A percentile compares a stretch with the other conserved stretches of the same genome.
These are phyloP conservation scores for Bertia moriformis DNA, from an alignment of 2,329 filamentous ascomycete genomes.

Conservation along the genomic window DNA sequence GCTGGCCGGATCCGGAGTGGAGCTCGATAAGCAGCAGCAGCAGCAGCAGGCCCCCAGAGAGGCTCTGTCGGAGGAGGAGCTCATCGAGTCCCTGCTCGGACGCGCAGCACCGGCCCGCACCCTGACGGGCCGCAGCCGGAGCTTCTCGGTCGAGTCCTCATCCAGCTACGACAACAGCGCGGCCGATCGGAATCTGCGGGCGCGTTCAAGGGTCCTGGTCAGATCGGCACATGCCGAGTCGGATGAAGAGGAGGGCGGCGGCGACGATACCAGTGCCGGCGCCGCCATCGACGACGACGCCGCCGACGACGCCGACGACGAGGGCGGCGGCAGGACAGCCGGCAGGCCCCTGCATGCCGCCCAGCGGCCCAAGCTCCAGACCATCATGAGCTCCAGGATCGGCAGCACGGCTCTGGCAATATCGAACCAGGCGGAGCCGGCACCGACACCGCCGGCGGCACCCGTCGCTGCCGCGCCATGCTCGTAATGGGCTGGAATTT, in stretches of 20 bases:
- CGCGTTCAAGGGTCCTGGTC: too few species aligned
- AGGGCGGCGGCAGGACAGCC: conserved; percentile 11
- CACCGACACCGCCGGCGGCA: too few species aligned
- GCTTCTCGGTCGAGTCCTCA: conserved; percentile 12
- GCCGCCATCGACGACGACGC: conserved; percentile 12
- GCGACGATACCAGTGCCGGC: conserved; percentile 11
- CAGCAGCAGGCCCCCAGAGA: too few species aligned
- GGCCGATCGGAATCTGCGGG: too few species aligned
- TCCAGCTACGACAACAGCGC: too few species aligned
- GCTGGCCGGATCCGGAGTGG: conserved; percentile 27
- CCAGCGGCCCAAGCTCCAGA: conserved; percentile 28
- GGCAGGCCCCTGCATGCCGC: conserved; percentile 18
- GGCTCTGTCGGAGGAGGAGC: not conserved
- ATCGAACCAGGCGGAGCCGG: too few species aligned
- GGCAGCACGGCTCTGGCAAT: not conserved
- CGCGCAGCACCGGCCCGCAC: not conserved
- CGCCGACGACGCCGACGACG: conserved; percentile 8
- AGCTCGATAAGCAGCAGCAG: not conserved
- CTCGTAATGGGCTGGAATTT: too few species aligned
- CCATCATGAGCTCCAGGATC: conserved; percentile 24
- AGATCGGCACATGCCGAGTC: conserved; percentile 1
- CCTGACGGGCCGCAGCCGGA: conserved; percentile 3
- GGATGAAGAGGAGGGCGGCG: conserved; percentile 5
- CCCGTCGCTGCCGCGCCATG: too few species aligned
- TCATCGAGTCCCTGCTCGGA: not conserved